Evolutionary conservation across 441 rosid species (phyloP).

Genomic region (Euphorbia corollata): DNA sequence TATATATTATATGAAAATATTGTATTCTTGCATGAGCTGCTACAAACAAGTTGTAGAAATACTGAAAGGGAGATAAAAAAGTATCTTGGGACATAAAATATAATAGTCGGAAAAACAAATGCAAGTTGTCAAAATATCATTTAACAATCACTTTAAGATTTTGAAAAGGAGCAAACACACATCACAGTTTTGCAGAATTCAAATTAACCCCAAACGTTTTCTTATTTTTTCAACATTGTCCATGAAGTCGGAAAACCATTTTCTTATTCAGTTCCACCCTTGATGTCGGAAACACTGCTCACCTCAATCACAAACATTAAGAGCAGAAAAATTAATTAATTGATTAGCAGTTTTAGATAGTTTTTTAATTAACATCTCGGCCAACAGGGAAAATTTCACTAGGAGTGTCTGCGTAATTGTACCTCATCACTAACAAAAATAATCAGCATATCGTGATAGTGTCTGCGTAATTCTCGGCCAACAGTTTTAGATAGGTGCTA

Average conservation of each 20-base stretch:
- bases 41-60: too few species aligned
- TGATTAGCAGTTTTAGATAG: background rate
- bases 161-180: too few species aligned
- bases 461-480: too few species aligned
- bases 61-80: background rate
- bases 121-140: background rate
- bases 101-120: background rate
- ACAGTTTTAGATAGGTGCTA: too few species aligned
- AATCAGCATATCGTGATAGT: too few species aligned
- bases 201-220: background rate
- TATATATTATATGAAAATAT: too few species aligned
- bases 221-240: background rate
- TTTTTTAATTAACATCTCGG: background rate
- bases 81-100: background rate
- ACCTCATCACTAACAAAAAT: too few species aligned
- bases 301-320: background rate
- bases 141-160: background rate
- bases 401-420: background rate
- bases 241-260: background rate
- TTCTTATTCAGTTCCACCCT: background rate
- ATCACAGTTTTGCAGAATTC: background rate
- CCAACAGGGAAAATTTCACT: background rate
- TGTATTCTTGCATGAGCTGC: too few species aligned
- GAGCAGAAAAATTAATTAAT: background rate
- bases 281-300: background rate